Conservation (phyloP, 108 stramenopile species). For the Epithemia pelagica region DNA sequence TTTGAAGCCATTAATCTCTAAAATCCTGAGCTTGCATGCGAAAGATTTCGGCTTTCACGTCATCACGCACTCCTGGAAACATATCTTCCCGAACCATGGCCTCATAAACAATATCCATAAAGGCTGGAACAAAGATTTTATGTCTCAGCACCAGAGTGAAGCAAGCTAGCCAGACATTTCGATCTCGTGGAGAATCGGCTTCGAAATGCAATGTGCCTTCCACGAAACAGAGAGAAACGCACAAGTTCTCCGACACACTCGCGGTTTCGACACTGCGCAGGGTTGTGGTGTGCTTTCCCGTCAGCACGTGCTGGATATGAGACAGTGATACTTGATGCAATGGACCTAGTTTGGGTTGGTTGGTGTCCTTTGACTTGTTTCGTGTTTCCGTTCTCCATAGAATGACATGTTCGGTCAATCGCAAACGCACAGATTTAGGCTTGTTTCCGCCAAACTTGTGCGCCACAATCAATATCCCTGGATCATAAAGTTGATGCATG, state of each 20-base stretch:
- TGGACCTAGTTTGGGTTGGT: background rate
- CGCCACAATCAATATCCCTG: background rate
- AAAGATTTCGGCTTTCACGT: too few species aligned
- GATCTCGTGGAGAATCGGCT: background rate
- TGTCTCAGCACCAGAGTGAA: background rate
- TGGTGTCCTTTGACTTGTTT: background rate
- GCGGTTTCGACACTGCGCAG: background rate
- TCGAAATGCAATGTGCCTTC: background rate
- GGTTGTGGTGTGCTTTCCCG: background rate
- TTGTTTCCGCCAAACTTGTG: background rate
- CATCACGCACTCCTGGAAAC: too few species aligned
- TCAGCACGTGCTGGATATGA: background rate
- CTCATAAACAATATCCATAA: too few species aligned
- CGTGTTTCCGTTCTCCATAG: background rate
- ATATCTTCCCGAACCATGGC: too few species aligned
- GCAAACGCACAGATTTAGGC: background rate
- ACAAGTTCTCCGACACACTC: background rate
- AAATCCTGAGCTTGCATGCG: too few species aligned
- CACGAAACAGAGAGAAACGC: background rate
- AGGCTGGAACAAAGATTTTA: too few species aligned
- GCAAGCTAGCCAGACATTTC: background rate
- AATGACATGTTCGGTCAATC: background rate
- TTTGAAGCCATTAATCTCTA: too few species aligned
- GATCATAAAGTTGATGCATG: background rate
- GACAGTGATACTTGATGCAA: background rate